Base-by-base conservation (phyloP, 768 basidiomycete genomes). In the Jaapia argillacea region DNA sequence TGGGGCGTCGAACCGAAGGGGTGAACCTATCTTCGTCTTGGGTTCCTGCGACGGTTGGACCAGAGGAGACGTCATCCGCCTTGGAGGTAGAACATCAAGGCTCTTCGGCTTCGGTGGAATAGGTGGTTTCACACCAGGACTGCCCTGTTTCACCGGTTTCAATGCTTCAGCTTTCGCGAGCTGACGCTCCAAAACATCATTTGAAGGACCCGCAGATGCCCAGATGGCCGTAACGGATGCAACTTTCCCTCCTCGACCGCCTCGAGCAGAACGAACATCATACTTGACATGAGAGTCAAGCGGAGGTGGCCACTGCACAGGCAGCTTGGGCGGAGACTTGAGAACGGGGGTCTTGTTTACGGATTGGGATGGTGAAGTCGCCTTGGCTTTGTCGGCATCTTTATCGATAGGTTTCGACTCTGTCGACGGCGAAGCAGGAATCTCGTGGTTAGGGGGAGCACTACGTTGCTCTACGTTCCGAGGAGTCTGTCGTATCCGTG, bases 181-280 rank as follows among this genome's bases (percentile, higher is more conserved):
- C 4, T 36, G 26, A 14, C 47, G 41, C 23, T 36, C 12, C 21
- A 42, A 12, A 4, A 45, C 25, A 4, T 40, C 40, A 22, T 52
- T 24, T 22, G 50, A 44, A 24, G 52, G 44, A 3, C 53, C 37
- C 6, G 51, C 49, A 26, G 76, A 63, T 2, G 81, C 75, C 85
- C 85, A 89, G 20, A 89, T 63, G 2, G 84, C 74, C 0, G 82
- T 77, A 1, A 86, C 82, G 3, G 84, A 67, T 2, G 83, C 68
- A 13, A 88, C 86, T 42, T 73, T 71, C 10, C 85, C 87, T 2
- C 87, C 86, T 35, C 72, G 65, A 2, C 87, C 86, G 3, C 87
- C 85, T 18, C 85, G 71, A 3, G 84, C 85, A 27, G 84, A 87
- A 10, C 80, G 76, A 21, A 85, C 59, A 53, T 88, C 77, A 53